Percentiles rank a stretch among this genome's conserved stretches.
These are phyloP conservation scores for Clonostachys rhizophaga DNA, from an alignment of 2,329 filamentous ascomycete species.

Conservation along the genomic window DNA sequence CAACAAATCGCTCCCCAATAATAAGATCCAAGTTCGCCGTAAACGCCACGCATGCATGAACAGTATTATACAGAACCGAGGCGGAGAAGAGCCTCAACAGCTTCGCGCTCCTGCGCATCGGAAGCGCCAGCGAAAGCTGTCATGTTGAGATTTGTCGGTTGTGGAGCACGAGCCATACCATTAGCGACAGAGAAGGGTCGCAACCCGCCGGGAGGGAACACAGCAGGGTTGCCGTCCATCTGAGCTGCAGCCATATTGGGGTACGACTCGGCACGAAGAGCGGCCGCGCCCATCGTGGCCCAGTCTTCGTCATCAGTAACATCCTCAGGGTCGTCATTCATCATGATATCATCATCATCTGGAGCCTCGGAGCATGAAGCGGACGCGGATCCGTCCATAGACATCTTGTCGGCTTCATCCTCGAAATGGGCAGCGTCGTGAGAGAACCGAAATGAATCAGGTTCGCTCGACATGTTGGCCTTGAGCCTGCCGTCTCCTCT, in stretches of 20 bases:
- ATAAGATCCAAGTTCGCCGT: slow-evolving; percentile 1
- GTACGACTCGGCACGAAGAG: slow-evolving; percentile 67
- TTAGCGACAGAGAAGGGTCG: slow-evolving; percentile 49
- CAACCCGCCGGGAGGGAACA: slow-evolving; percentile 19
- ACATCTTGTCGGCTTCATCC: slow-evolving; percentile 94
- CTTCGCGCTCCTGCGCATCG: slow-evolving; percentile 73
- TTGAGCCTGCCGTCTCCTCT: slow-evolving; percentile 41
- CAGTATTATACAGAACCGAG: slow-evolving; percentile 71
- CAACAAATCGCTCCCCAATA: slow-evolving; percentile 5
- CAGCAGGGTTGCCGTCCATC: slow-evolving; percentile 27
- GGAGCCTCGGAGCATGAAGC: slow-evolving; percentile 74
- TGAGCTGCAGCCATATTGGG: slow-evolving; percentile 50
- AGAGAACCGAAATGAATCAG: slow-evolving; percentile 71
- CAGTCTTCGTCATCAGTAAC: slow-evolving; percentile 95
- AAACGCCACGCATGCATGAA: slow-evolving; percentile 51
- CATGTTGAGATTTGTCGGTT: slow-evolving; percentile 42
- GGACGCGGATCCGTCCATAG: slow-evolving; percentile 64
- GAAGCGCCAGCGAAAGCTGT: slow-evolving; percentile 45
- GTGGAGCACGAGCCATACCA: slow-evolving; percentile 51
- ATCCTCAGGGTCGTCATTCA: slow-evolving; percentile 76
- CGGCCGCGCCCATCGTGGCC: slow-evolving; percentile 83
- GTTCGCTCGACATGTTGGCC: slow-evolving; percentile 55
- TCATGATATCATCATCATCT: slow-evolving; percentile 59
- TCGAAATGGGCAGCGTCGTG: slow-evolving; percentile 67
- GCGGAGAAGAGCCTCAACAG: slow-evolving; percentile 74